A percentile compares a stretch with the other conserved stretches of the same genome.
phyloP scores from a whole-genome alignment of 75 land plant genomes.

The Pinus taeda region DNA sequence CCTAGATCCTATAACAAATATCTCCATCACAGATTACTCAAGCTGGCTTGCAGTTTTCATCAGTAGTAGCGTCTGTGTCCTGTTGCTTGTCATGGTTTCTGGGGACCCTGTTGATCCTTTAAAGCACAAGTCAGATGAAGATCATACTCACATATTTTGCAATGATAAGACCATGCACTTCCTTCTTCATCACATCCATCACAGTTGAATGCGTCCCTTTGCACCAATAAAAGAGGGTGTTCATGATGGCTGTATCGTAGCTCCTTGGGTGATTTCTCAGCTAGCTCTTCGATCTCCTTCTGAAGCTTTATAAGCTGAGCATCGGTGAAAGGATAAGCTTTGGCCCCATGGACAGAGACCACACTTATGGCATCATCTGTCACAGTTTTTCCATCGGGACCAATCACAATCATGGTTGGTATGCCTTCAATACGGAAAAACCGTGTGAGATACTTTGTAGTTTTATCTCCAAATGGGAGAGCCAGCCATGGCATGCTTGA shows the following conservation, averaged over 20 bases:
- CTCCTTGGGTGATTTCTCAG: constrained; percentile 33
- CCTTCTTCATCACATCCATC: constrained; percentile 42
- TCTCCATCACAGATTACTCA: constrained; percentile 1
- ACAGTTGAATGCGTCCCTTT: constrained; percentile 14
- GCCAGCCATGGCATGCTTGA: constrained; percentile 62
- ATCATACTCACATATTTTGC: constrained; percentile 39
- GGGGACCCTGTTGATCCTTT: neutral
- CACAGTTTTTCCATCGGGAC: constrained; percentile 55
- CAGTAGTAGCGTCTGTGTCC: neutral
- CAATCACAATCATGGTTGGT: constrained; percentile 56
- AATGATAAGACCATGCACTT: constrained; percentile 35
- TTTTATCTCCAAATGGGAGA: constrained; percentile 44
- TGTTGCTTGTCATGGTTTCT: neutral
- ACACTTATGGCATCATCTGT: constrained; percentile 31
- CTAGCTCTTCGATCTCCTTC: constrained; percentile 33
- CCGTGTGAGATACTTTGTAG: constrained; percentile 22
- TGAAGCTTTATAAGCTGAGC: constrained; percentile 42
- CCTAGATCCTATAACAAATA: neutral
- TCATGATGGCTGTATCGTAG: constrained; percentile 20
- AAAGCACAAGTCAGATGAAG: constrained; percentile 43
- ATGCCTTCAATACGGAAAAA: constrained; percentile 41
- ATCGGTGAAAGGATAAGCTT: constrained; percentile 60
- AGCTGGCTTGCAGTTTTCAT: neutral
- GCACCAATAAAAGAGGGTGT: constrained; percentile 33
- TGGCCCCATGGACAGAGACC: constrained; percentile 37